phyloP scores from a whole-genome alignment of 1,284 basidiomycete genomes.

The Pascua guehoae region DNA sequence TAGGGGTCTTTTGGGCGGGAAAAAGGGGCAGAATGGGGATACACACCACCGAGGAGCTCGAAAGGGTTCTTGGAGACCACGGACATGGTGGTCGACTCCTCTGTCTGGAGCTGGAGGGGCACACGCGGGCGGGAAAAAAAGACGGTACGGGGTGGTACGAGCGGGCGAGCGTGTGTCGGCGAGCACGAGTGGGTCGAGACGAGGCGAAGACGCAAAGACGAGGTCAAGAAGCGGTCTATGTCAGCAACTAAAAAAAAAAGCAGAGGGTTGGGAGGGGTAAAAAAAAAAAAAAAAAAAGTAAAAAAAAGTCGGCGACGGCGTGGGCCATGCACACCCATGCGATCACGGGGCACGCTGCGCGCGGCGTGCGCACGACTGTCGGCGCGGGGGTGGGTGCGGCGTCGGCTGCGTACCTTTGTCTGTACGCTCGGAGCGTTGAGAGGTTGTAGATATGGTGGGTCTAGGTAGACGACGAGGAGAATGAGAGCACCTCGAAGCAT shows the following conservation, averaged over 20 bases:
- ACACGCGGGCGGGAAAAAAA: background rate
- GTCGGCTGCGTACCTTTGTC: too few species aligned
- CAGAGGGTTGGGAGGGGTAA: too few species aligned
- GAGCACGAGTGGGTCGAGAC: background rate
- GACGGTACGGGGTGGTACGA: background rate
- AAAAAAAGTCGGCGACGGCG: too few species aligned
- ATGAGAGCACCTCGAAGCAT: too few species aligned
- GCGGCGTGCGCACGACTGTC: too few species aligned
- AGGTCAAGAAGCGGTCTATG: background rate
- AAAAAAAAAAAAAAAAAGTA: background rate
- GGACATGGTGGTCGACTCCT: slow-evolving; percentile 43
- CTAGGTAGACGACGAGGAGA: too few species aligned
- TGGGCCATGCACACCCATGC: too few species aligned
- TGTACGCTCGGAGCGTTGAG: too few species aligned
- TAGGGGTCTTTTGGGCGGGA: background rate
- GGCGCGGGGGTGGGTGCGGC: too few species aligned
- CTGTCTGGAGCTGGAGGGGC: slow-evolving; percentile 12
- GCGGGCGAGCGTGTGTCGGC: background rate
- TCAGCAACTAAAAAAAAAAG: background rate
- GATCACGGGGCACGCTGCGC: too few species aligned
- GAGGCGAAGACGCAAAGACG: background rate
- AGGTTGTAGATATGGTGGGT: too few species aligned
- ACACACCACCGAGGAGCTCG: slow-evolving; percentile 50
- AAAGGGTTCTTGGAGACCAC: slow-evolving; percentile 51
- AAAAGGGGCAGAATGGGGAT: background rate